Evolutionary conservation across 306 rosid genomes (phyloP).

Genomic region (Cicer bijugum): DNA sequence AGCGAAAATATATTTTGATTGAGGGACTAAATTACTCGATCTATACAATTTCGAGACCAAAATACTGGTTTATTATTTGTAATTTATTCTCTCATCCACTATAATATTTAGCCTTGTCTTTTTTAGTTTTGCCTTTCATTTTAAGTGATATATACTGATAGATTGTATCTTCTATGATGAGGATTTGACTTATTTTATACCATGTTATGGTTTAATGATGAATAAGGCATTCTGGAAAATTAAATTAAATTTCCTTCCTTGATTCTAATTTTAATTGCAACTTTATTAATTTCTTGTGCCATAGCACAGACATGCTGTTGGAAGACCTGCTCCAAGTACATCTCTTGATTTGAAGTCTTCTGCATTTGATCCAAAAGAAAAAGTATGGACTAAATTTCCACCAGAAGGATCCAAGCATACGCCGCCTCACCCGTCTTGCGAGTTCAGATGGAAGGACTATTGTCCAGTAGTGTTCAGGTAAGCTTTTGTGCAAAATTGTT

Average conservation of each 20-base stretch:
- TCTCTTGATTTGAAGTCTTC: conserved; percentile 87
- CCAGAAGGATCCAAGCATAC: conserved; percentile 97
- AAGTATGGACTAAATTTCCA: conserved; percentile 97
- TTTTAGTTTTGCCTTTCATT: not conserved
- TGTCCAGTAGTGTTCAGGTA: conserved; percentile 98
- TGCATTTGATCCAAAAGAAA: conserved; percentile 92
- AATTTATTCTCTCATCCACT: too few relatives aligned
- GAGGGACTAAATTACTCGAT: too few relatives aligned
- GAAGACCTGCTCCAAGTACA: conserved; percentile 95
- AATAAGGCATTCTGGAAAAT: conserved; percentile 33
- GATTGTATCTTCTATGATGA: conserved; percentile 36
- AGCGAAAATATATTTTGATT: too few relatives aligned
- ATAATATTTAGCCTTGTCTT: not conserved
- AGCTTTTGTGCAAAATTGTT: conserved; percentile 35
- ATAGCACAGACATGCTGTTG: conserved; percentile 98
- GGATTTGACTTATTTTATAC: conserved; percentile 29
- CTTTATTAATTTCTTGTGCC: conserved; percentile 68
- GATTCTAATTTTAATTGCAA: conserved; percentile 52
- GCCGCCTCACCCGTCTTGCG: conserved; percentile 88
- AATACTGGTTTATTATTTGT: too few relatives aligned
- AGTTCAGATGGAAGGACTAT: conserved; percentile 96
- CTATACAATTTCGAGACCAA: too few relatives aligned
- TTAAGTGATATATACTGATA: conserved; percentile 1
- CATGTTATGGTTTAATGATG: conserved; percentile 33
- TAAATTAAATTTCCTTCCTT: conserved; percentile 22